Percentiles rank a stretch among this genome's conserved stretches.
phyloP scores from a whole-genome alignment of 2,329 filamentous ascomycete genomes.

The Colletotrichum musicola region DNA sequence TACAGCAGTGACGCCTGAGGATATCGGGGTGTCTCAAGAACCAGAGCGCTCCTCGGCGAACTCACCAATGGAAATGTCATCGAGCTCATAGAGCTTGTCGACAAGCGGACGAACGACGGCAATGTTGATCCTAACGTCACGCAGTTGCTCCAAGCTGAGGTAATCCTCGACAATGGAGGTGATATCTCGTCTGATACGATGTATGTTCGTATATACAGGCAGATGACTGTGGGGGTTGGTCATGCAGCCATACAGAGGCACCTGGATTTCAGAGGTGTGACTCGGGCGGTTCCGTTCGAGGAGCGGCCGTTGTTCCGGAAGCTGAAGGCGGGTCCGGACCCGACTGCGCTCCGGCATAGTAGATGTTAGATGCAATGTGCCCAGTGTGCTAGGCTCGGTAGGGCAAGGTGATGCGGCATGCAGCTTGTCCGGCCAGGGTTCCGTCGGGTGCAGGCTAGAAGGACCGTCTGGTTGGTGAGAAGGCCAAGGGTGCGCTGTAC shows the following conservation, averaged over 20 bases:
- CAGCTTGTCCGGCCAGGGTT: background rate
- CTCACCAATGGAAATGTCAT: constrained; percentile 82
- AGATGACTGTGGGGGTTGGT: constrained; percentile 72
- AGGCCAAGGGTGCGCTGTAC: constrained; percentile 12
- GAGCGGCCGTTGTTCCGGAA: constrained; percentile 48
- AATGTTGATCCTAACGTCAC: constrained; percentile 85
- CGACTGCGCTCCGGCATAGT: constrained; percentile 41
- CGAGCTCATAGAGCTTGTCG: constrained; percentile 83
- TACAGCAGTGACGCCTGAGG: background rate
- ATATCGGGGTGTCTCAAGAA: background rate
- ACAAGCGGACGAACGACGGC: constrained; percentile 84
- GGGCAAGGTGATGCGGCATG: constrained; percentile 6
- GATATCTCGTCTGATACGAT: constrained; percentile 76
- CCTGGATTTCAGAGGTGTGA: constrained; percentile 51
- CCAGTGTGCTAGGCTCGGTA: background rate
- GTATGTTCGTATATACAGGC: constrained; percentile 83
- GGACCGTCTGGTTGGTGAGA: background rate
- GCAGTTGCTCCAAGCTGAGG: constrained; percentile 79
- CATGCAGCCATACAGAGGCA: constrained; percentile 65
- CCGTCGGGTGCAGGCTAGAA: background rate
- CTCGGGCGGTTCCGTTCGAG: constrained; percentile 51
- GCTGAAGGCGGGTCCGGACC: constrained; percentile 33
- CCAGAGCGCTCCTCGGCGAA: constrained; percentile 9
- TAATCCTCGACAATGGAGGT: constrained; percentile 73
- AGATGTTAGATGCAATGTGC: constrained; percentile 16